phyloP scores from a whole-genome alignment of 1,139 yeast genomes.

The Kurtzmaniella quercitrusa region DNA sequence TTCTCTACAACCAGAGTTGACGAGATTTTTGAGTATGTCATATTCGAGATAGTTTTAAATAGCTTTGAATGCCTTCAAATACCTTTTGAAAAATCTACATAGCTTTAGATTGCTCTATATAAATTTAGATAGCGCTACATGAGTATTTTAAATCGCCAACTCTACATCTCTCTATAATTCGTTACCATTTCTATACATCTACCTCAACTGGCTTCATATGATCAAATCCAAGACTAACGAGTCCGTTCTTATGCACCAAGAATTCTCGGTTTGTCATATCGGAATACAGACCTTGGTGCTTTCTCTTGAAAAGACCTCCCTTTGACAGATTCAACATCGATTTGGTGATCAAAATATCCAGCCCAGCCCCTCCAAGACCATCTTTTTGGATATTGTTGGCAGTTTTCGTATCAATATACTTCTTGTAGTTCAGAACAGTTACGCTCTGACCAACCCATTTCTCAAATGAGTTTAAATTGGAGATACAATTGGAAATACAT shows the following conservation, averaged over 20 bases:
- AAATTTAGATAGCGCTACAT: too few species aligned
- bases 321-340: background rate
- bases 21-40: too few species aligned
- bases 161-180: too few species aligned
- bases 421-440: constrained; percentile 28
- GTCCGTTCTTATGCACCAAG: constrained; percentile 30
- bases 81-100: too few species aligned
- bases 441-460: constrained; percentile 32
- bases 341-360: background rate
- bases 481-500: constrained; percentile 37
- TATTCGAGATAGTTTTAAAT: too few species aligned
- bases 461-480: constrained; percentile 37
- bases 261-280: constrained; percentile 18
- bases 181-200: background rate
- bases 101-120: too few species aligned
- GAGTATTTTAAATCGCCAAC: too few species aligned
- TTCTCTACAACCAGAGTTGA: too few species aligned
- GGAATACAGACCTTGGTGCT: background rate
- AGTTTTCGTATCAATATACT: constrained; percentile 14
- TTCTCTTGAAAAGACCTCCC: constrained; percentile 2
- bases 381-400: background rate
- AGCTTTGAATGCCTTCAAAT: too few species aligned
- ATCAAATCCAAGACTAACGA: constrained; percentile 19
- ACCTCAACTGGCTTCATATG: background rate
- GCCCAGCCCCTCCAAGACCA: background rate